Evolutionary conservation across 2,329 filamentous ascomycete species (phyloP), one percentile per base, ranked within the genome.

Genomic region (Colletotrichum euphorbiae): DNA sequence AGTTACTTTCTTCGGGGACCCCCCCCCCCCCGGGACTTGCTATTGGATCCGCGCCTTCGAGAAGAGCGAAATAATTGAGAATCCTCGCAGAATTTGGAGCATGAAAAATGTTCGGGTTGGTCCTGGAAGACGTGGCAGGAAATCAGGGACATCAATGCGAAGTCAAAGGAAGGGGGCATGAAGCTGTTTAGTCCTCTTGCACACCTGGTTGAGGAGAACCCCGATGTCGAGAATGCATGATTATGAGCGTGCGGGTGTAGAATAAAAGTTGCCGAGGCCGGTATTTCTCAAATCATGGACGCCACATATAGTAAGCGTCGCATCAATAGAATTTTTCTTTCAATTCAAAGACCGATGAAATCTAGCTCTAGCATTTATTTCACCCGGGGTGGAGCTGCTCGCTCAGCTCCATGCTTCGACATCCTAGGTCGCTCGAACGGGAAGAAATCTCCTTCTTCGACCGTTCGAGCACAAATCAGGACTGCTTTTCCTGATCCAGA

Each of bases 51-150:
- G 24, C 24, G 24, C 24, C 24, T 24, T 24, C 5, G 24, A 24
- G 1, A 5, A 24, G 24, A 24, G 24, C 5, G 24, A 24, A 24
- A 24, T 1, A 4, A 24, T 8, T 28, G 28, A 28, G 6, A 8
- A 7, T 28, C 6, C 28, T 8, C 28, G 28, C 28, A 8, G 72
- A 24, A 15, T 6, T 21, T 81, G 54, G 86, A 88, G 63, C 81
- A 82, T 0, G 73, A 84, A 2, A 88, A 88, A 73, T 87, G 85
- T 71, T 79, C 79, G 7, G 77, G 76, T 0, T 88, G 86, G 86
- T 68, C 73, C 7, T 87, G 84, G 84, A 78, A 77, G 71, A 74
- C 75, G 3, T 85, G 81, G 81, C 76, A 80, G 0, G 79, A 84
- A 19, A 71, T 87, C 33, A 45, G 74, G 75, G 36, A 19, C 6